phyloP scores from a whole-genome alignment of 148 eudicot species.

The Silene latifolia region DNA sequence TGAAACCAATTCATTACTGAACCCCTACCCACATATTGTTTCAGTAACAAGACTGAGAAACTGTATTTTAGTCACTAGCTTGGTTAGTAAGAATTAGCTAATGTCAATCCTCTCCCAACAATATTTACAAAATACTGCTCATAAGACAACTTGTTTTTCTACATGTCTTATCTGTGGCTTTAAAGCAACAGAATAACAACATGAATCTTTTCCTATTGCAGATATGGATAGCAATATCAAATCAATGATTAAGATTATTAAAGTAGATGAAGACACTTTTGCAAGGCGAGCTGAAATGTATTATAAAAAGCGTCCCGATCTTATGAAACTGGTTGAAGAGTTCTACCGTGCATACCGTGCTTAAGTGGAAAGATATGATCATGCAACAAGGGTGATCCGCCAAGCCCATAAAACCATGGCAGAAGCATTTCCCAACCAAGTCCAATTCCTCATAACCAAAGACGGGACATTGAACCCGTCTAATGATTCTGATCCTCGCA shows the following conservation, averaged over 20 bases:
- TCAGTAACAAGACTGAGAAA: too few relatives aligned
- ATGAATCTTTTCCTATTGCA: constrained; percentile 16
- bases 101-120: too few relatives aligned
- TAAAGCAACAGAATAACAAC: not conserved
- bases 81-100: not conserved
- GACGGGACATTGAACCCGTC: constrained; percentile 46
- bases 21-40: not conserved
- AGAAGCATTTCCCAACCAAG: constrained; percentile 84
- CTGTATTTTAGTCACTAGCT: too few relatives aligned
- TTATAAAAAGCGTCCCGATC: constrained; percentile 85
- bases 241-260: constrained; percentile 79
- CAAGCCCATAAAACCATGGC: constrained; percentile 89
- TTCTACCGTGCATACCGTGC: constrained; percentile 95
- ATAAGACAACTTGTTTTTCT: not conserved
- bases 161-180: too few relatives aligned
- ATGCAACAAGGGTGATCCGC: constrained; percentile 74
- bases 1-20: not conserved
- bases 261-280: constrained; percentile 90
- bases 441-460: constrained; percentile 42
- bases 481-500: constrained; percentile 48
- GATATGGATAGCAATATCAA: constrained; percentile 84
- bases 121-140: too few relatives aligned
- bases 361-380: constrained; percentile 88
- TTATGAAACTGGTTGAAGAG: constrained; percentile 90
- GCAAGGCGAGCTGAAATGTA: constrained; percentile 96